Conservation (phyloP, 371 early-diverging fungal species). For the Lichtheimia corymbifera region DNA sequence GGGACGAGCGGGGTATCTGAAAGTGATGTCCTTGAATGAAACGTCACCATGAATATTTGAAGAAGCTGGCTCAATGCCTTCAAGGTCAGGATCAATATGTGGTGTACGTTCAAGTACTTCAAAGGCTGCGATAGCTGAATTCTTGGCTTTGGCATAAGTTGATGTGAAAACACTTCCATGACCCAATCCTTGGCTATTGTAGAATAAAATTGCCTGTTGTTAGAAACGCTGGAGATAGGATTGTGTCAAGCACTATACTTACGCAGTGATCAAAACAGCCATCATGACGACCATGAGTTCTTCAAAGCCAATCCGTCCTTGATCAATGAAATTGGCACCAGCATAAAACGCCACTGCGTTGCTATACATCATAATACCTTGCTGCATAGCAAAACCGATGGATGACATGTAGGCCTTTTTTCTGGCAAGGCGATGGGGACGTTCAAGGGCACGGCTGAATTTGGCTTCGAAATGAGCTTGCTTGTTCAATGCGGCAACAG, state of each 20-base stretch:
- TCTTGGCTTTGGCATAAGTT: constrained; percentile 74
- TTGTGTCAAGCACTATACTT: too few species aligned
- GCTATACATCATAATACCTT: constrained; percentile 64
- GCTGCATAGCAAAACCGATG: constrained; percentile 70
- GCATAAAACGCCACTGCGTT: constrained; percentile 62
- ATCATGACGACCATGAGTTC: constrained; percentile 66
- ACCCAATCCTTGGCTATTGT: constrained; percentile 53
- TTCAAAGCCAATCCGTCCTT: constrained; percentile 30
- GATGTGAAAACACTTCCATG: constrained; percentile 57
- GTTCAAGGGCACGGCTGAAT: constrained; percentile 56
- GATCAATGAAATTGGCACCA: constrained; percentile 47
- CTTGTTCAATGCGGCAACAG: constrained; percentile 80
- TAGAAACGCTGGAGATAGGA: too few species aligned
- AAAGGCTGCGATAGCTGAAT: constrained; percentile 77
- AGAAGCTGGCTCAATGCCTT: constrained; percentile 48
- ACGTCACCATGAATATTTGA: constrained; percentile 53
- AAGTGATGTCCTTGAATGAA: constrained; percentile 61
- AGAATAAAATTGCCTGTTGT: too few species aligned
- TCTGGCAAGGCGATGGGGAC: constrained; percentile 67
- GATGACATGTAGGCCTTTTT: constrained; percentile 57
- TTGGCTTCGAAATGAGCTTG: constrained; percentile 67
- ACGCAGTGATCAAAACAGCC: constrained; percentile 70
- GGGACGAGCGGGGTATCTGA: constrained; percentile 81
- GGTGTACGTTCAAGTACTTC: constrained; percentile 72
- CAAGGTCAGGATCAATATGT: constrained; percentile 68